phyloP scores from a whole-genome alignment of 2,329 filamentous ascomycete species.

The Cordyceps cateniannulata region DNA sequence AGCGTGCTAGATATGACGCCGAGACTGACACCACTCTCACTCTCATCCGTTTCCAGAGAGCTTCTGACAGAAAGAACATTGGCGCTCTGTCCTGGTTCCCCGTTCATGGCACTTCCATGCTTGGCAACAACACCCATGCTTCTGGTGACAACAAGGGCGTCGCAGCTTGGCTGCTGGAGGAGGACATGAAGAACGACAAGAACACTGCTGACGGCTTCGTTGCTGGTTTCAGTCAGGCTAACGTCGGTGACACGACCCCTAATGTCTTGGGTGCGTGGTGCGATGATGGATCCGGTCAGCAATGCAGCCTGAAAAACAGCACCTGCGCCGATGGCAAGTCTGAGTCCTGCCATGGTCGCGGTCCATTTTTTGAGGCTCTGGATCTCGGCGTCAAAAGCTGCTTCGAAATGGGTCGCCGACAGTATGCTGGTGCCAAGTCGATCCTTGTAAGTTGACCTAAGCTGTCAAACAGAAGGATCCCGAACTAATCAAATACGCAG shows the following conservation, averaged over 20 bases:
- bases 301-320: conserved; percentile 73
- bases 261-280: conserved; percentile 86
- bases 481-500: conserved; percentile 30
- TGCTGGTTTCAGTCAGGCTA: conserved; percentile 87
- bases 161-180: conserved; percentile 78
- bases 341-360: conserved; percentile 66
- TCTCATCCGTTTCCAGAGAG: conserved; percentile 68
- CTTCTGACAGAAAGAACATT: conserved; percentile 67
- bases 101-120: conserved; percentile 84
- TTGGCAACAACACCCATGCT: conserved; percentile 86
- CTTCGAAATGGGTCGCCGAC: conserved; percentile 69
- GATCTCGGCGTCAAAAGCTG: conserved; percentile 69
- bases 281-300: conserved; percentile 69
- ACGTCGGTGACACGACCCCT: conserved; percentile 83
- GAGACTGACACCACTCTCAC: conserved; percentile 58
- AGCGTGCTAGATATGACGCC: conserved; percentile 60
- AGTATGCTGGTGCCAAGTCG: conserved; percentile 52
- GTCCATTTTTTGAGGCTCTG: conserved; percentile 59
- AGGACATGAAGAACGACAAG: conserved; percentile 49
- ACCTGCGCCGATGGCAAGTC: conserved; percentile 68
- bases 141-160: conserved; percentile 95
- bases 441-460: conserved; percentile 29
- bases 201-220: conserved; percentile 64
- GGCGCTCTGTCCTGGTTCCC: conserved; percentile 87
- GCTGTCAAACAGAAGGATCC: not conserved